A percentile compares a stretch with the other conserved stretches of the same genome.
Evolutionary conservation across 2,329 filamentous ascomycete genomes (phyloP).

Genomic region (Ceratocystis huliohia): DNA sequence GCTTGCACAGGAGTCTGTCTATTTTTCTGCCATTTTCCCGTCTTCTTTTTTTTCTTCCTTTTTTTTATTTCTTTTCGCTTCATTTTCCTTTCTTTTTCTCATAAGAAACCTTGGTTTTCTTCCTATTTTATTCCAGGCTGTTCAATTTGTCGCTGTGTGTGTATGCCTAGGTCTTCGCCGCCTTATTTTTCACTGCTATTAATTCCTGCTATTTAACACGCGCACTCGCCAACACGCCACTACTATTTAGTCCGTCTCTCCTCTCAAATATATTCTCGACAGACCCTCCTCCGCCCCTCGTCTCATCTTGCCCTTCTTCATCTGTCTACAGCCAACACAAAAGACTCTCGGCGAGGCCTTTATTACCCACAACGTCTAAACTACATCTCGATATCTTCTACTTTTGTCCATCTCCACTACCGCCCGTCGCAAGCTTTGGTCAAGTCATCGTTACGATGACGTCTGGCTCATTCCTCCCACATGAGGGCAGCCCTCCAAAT

Average conservation of each 20-base stretch:
- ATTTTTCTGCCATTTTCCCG: not conserved
- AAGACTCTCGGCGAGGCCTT: not conserved
- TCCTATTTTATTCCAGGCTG: too few relatives aligned
- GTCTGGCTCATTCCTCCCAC: slow-evolving; percentile 29
- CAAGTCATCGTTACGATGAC: slow-evolving; percentile 26
- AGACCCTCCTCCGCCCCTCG: too few relatives aligned
- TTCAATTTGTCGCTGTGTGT: too few relatives aligned
- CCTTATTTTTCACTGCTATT: not conserved
- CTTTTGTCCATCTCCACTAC: not conserved
- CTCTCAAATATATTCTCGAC: too few relatives aligned
- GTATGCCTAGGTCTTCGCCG: too few relatives aligned
- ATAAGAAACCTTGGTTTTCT: not conserved
- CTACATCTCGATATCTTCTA: not conserved
- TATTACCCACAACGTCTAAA: not conserved
- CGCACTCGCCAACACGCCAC: too few relatives aligned
- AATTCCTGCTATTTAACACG: not conserved
- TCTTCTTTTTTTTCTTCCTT: not conserved
- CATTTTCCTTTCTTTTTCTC: not conserved
- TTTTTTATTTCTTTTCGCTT: not conserved
- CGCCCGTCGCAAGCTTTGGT: not conserved
- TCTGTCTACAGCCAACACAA: too few relatives aligned
- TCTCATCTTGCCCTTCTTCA: too few relatives aligned
- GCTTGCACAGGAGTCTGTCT: not conserved
- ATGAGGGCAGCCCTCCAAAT: slow-evolving; percentile 28
- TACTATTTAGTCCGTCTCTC: too few relatives aligned